phyloP scores from a whole-genome alignment of 352 stramenopile species.

The Pythium rhizo-oryzae region DNA sequence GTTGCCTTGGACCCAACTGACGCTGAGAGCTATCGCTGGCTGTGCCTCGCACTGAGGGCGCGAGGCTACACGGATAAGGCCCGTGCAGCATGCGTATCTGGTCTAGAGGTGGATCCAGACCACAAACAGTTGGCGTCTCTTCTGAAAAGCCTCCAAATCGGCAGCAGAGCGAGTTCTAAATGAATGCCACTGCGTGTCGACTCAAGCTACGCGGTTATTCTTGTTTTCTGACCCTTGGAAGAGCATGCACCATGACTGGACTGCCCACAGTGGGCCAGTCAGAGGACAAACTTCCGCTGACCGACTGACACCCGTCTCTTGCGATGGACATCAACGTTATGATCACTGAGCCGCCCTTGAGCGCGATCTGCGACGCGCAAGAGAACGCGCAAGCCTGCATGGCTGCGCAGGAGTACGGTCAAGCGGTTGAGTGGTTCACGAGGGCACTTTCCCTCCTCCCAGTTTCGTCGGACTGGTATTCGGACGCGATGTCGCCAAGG shows the following conservation, averaged over 20 bases:
- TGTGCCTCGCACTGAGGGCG: constrained; percentile 7
- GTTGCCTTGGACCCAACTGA: constrained; percentile 16
- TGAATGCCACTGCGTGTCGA: not conserved
- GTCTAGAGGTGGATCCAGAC: not conserved
- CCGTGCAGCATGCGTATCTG: constrained; percentile 1
- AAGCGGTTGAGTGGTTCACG: constrained; percentile 6
- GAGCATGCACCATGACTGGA: not conserved
- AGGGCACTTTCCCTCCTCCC: not conserved
- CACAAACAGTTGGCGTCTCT: constrained; percentile 17
- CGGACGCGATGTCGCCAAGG: not conserved
- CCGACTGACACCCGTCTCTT: no score
- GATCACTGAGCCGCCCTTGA: not conserved
- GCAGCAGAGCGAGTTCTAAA: constrained; percentile 6
- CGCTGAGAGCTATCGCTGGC: constrained; percentile 17
- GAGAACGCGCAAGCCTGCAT: constrained; percentile 2
- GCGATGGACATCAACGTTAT: not conserved
- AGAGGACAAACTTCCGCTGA: no score
- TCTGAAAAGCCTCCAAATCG: constrained; percentile 9
- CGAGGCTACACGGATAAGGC: constrained; percentile 15
- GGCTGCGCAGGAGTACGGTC: not conserved
- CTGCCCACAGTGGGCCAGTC: no score
- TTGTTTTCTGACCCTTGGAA: not conserved
- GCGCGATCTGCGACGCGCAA: not conserved
- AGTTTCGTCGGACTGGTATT: not conserved
- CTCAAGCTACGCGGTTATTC: not conserved